phyloP scores from a whole-genome alignment of 768 basidiomycete genomes.

The Grammothele lineata region DNA sequence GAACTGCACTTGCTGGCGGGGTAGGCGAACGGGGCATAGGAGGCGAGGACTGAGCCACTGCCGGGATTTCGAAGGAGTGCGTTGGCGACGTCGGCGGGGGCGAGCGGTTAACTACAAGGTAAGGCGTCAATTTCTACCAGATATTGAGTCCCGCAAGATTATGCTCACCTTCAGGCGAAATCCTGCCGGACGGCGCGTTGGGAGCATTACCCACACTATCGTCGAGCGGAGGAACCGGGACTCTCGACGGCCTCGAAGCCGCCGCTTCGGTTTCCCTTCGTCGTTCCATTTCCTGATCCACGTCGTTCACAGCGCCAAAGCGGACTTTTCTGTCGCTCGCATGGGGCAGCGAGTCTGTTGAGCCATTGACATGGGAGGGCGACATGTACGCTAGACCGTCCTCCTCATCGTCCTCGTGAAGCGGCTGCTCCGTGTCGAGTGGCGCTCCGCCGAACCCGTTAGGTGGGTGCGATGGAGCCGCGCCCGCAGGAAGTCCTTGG shows the following conservation, averaged over 20 bases:
- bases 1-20: conserved; percentile 3
- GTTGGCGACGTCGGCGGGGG: too few species aligned
- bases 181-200: too few species aligned
- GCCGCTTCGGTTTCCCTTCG: conserved; percentile 35
- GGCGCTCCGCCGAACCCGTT: neutral
- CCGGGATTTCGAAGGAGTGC: too few species aligned
- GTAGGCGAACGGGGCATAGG: neutral
- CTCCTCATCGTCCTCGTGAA: conserved; percentile 19
- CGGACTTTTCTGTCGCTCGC: conserved; percentile 35
- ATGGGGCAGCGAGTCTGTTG: conserved; percentile 1
- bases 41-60: too few species aligned
- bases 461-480: conserved; percentile 30
- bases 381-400: conserved; percentile 27
- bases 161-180: too few species aligned
- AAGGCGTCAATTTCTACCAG: too few species aligned
- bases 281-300: conserved; percentile 32
- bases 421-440: neutral
- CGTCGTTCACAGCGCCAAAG: conserved; percentile 40
- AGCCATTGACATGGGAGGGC: conserved; percentile 10
- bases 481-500: conserved; percentile 36
- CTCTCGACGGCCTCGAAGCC: neutral
- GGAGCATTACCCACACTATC: too few species aligned
- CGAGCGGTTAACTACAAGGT: too few species aligned
- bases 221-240: neutral
- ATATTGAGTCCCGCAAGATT: too few species aligned